These are phyloP conservation scores for Verticillium isaacii DNA, from an alignment of 2,329 filamentous ascomycete genomes.

Conservation along the genomic window DNA sequence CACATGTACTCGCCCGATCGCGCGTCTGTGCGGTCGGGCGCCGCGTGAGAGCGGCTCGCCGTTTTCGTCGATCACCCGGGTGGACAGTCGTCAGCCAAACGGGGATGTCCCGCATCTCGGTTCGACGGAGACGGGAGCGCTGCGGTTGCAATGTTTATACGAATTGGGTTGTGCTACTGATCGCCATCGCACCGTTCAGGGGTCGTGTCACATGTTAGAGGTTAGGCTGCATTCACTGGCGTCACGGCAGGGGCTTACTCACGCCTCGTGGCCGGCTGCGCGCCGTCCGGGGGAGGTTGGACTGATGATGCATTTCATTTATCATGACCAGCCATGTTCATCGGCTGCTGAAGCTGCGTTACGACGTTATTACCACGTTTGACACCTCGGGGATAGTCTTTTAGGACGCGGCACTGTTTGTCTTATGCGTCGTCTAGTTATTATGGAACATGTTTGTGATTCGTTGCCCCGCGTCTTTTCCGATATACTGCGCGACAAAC, in stretches of 20 bases:
- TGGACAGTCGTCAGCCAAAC: background rate
- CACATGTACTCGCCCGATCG: conserved; percentile 57
- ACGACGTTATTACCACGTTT: background rate
- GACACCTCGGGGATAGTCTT: background rate
- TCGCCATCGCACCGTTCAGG: background rate
- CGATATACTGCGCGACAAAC: too few species aligned
- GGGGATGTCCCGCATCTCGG: too few species aligned
- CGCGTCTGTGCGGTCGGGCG: background rate
- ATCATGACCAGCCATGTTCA: background rate
- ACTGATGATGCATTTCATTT: background rate
- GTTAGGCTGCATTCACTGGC: background rate
- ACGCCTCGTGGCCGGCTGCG: background rate
- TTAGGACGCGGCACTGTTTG: background rate
- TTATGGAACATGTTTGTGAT: background rate
- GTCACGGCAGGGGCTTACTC: background rate
- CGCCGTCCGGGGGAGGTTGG: background rate
- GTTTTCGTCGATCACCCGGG: background rate
- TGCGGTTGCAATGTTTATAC: too few species aligned
- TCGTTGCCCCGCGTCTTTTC: too few species aligned
- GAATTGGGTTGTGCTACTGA: background rate
- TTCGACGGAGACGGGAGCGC: too few species aligned
- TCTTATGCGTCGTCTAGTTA: background rate
- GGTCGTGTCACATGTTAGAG: background rate
- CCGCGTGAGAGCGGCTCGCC: background rate
- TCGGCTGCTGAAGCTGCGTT: background rate